Percentiles rank a stretch among this genome's conserved stretches.
Conservation (phyloP, 768 basidiomycete species). For the Pleurotus giganteus region DNA sequence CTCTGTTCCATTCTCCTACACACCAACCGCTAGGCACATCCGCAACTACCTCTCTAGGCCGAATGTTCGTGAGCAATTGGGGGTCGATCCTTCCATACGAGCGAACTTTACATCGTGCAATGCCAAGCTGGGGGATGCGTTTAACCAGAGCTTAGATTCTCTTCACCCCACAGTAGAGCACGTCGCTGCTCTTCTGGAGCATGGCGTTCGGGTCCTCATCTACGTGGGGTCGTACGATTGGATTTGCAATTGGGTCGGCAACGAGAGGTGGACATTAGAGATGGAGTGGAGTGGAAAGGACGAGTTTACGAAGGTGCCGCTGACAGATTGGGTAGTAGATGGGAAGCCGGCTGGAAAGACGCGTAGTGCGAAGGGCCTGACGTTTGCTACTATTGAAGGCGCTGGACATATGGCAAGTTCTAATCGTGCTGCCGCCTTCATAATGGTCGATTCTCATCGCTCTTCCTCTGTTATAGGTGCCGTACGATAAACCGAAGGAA, state of each 20-base stretch:
- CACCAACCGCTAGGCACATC: too few species aligned
- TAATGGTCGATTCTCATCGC: background rate
- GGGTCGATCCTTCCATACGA: conserved; percentile 51
- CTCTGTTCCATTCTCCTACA: too few species aligned
- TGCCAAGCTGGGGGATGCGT: conserved; percentile 43
- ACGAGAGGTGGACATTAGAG: conserved; percentile 65
- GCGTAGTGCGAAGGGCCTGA: conserved; percentile 46
- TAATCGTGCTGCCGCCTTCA: background rate
- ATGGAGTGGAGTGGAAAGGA: conserved; percentile 70
- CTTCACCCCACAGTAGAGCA: conserved; percentile 41
- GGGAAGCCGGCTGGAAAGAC: conserved; percentile 38
- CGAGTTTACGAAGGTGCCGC: conserved; percentile 35
- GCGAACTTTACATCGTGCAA: conserved; percentile 34
- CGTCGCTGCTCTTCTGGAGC: conserved; percentile 67
- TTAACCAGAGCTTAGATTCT: conserved; percentile 42
- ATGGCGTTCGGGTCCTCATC: conserved; percentile 64
- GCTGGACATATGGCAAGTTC: conserved; percentile 69
- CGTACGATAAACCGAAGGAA: conserved; percentile 61
- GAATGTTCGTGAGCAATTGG: conserved; percentile 51
- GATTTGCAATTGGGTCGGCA: conserved; percentile 77
- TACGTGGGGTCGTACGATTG: conserved; percentile 73
- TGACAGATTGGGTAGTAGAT: conserved; percentile 60
- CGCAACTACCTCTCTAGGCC: conserved; percentile 59
- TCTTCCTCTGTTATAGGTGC: conserved; percentile 37
- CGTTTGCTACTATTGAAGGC: conserved; percentile 60